Evolutionary conservation across 306 rosid genomes (phyloP), one percentile per base, ranked within the genome.

Genomic region (Albizia julibrissin): DNA sequence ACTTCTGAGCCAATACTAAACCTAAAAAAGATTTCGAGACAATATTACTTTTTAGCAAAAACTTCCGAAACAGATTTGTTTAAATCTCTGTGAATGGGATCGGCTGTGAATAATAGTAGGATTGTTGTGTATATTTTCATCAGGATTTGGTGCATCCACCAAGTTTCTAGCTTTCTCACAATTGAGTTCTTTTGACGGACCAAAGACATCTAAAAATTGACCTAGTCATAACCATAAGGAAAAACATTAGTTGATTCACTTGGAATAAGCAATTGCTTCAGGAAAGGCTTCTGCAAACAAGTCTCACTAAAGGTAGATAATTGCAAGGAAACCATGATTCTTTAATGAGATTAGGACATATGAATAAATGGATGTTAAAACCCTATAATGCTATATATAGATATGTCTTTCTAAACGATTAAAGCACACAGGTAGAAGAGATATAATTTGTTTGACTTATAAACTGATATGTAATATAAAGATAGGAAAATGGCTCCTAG

Each of bases 141-240:
- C 75, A 0, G 81, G 65, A 87, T 80, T 87, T 81, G 81, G 85
- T 3, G 42, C 26, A 44, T 69, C 61, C 66, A 74, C 68, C 68
- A 72, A 79, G 78, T 72, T 74, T 58, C 64, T 86, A 21, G 19
- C 73, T 69, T 89, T 88, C 77, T 66, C 85, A 33, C 42, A 67
- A 77, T 61, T 54, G 67, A 70, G 74, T 75, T 88, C 92, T 42
- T 73, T 77, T 47, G 91, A 58, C 34, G 79, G 89, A 78, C 94
- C 98, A 84, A 93, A 90, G 29, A 91, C 87, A 29, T 90, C 93
- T 92, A 88, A 78, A 93, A 91, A 47, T 91, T 91, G 3, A 83
- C 84, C 81, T 93, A 93, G 42, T 88, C 79, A 14, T 68, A 71
- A 83, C 88, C 91, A 8, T 75, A 67, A 72, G 79, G 84, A 31